These are phyloP conservation scores for Aspergillus campestris DNA, from an alignment of 495 filamentous ascomycete genomes.

Conservation along the genomic window DNA sequence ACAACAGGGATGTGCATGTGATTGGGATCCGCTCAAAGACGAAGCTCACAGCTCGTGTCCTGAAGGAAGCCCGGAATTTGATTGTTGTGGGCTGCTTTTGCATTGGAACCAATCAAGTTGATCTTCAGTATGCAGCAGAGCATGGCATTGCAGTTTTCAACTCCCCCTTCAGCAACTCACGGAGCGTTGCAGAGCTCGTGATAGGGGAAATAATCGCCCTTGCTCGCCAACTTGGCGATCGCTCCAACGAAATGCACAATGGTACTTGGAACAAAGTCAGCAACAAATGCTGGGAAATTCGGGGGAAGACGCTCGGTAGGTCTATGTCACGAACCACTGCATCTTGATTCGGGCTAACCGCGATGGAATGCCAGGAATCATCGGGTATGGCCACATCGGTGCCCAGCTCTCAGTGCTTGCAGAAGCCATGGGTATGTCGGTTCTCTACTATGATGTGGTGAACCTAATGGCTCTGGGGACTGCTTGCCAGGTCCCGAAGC, in stretches of 20 bases:
- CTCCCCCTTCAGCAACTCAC: constrained; percentile 95
- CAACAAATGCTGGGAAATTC: constrained; percentile 92
- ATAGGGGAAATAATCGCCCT: constrained; percentile 89
- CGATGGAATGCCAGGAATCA: constrained; percentile 50
- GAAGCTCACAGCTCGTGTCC: constrained; percentile 76
- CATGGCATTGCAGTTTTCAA: constrained; percentile 98
- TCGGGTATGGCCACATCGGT: constrained; percentile 97
- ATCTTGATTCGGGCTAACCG: constrained; percentile 1
- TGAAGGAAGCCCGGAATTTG: constrained; percentile 84
- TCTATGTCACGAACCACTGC: neutral
- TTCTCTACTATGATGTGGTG: constrained; percentile 90
- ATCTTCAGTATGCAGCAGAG: constrained; percentile 81
- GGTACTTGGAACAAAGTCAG: constrained; percentile 99
- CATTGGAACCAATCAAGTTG: constrained; percentile 97
- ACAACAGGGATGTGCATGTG: constrained; percentile 78
- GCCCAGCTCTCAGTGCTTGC: constrained; percentile 93
- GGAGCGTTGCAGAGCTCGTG: constrained; percentile 91
- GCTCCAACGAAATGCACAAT: constrained; percentile 87
- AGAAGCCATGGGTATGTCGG: constrained; percentile 94
- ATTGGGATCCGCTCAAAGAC: constrained; percentile 99
- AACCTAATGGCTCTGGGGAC: constrained; percentile 91
- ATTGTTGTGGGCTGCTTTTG: constrained; percentile 98
- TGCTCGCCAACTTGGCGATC: constrained; percentile 86
- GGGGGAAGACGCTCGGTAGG: constrained; percentile 88
- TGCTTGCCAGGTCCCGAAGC: constrained; percentile 67